phyloP scores from a whole-genome alignment of 192 early-diverging fungal genomes.

The Umbelopsis ramanniana region DNA sequence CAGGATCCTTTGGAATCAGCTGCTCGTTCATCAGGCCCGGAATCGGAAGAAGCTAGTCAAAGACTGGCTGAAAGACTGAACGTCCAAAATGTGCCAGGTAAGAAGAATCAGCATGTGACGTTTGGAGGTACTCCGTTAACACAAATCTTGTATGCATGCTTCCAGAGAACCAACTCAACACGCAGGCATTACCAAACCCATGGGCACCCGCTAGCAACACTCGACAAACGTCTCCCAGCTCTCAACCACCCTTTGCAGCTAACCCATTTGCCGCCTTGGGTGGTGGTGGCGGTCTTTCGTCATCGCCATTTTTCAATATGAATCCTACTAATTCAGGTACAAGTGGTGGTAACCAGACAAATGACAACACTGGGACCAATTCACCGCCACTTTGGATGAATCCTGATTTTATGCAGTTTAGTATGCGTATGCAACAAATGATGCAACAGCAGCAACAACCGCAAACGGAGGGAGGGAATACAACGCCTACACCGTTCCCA shows the following conservation, averaged over 20 bases:
- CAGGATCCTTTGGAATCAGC: constrained; percentile 64
- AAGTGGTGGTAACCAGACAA: constrained; percentile 13
- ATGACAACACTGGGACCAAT: constrained; percentile 20
- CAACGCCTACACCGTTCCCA: neutral
- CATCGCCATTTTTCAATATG: neutral
- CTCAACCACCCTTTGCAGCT: neutral
- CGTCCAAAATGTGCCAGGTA: constrained; percentile 53
- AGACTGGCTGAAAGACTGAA: constrained; percentile 57
- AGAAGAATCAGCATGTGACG: neutral
- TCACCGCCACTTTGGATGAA: constrained; percentile 37
- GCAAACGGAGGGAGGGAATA: neutral
- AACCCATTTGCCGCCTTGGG: constrained; percentile 38
- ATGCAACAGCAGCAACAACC: constrained; percentile 25
- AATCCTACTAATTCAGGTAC: neutral
- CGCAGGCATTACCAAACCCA: constrained; percentile 59
- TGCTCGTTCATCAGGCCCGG: constrained; percentile 36
- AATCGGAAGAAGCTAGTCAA: constrained; percentile 56
- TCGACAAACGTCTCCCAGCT: neutral
- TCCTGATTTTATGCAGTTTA: constrained; percentile 39
- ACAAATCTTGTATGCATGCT: neutral
- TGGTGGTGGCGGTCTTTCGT: neutral
- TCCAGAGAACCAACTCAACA: constrained; percentile 53
- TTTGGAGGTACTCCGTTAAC: too few species aligned
- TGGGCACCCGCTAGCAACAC: constrained; percentile 50
- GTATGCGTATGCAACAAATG: constrained; percentile 33